These are phyloP conservation scores for Alternaria sp. DNA, from an alignment of 2,329 filamentous ascomycete genomes.

Conservation along the genomic window DNA sequence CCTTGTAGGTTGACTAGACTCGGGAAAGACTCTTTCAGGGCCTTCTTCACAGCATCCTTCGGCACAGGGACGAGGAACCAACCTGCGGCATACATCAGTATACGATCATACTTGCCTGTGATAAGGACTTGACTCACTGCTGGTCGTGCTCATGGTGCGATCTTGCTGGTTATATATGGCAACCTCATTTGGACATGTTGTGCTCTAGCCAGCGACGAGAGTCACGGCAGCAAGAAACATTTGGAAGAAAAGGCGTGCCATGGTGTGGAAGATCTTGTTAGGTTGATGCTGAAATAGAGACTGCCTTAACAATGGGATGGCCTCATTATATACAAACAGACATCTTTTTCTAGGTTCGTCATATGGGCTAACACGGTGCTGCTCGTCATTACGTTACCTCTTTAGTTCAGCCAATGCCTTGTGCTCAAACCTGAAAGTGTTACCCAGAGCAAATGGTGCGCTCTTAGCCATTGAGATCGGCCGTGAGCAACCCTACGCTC, in stretches of 20 bases:
- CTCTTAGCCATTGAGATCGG: conserved; percentile 1
- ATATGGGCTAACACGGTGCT: not conserved
- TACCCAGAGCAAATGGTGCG: not conserved
- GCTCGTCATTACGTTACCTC: not conserved
- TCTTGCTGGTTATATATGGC: conserved; percentile 17
- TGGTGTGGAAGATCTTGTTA: not conserved
- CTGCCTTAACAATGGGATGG: not conserved
- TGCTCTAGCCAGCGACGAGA: conserved; percentile 9
- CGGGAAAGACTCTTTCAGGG: conserved; percentile 13
- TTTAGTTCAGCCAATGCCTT: not conserved
- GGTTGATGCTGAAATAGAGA: not conserved
- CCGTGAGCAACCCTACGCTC: conserved; percentile 1
- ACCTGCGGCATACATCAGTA: conserved; percentile 5
- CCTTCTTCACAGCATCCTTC: conserved; percentile 15
- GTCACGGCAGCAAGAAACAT: conserved; percentile 8
- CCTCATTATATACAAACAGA: conserved; percentile 3
- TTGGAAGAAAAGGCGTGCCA: conserved; percentile 11
- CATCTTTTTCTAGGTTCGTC: not conserved
- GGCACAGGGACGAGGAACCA: conserved; percentile 19
- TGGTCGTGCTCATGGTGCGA: conserved; percentile 20
- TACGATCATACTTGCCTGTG: not conserved
- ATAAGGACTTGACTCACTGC: conserved; percentile 6
- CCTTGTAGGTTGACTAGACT: conserved; percentile 9
- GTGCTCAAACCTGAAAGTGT: not conserved
- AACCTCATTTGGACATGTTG: conserved; percentile 21